These are phyloP conservation scores for Myxozyma lipomycoides DNA, from an alignment of 805 yeast species.

Conservation along the genomic window DNA sequence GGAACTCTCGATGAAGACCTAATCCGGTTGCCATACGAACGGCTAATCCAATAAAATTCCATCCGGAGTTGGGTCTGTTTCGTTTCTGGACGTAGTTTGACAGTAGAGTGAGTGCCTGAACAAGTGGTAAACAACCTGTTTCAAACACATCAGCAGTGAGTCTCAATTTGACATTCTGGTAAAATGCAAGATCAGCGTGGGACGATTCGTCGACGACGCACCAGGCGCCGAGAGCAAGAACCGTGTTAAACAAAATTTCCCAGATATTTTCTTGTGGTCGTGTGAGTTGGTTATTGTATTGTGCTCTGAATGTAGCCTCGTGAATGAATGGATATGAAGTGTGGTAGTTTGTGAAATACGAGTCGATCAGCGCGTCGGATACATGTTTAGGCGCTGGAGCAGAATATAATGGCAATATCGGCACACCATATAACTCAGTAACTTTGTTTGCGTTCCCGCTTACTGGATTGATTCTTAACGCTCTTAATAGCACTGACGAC, in stretches of 20 bases:
- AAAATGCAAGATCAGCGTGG: slow-evolving; percentile 53
- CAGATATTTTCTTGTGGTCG: slow-evolving; percentile 47
- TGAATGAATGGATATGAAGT: slow-evolving; percentile 59
- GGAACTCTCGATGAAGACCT: slow-evolving; percentile 57
- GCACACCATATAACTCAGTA: slow-evolving; percentile 19
- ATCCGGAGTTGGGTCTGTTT: slow-evolving; percentile 63
- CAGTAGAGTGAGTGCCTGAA: slow-evolving; percentile 51
- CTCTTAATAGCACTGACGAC: slow-evolving; percentile 51
- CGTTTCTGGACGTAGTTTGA: slow-evolving; percentile 62
- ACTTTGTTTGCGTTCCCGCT: slow-evolving; percentile 28
- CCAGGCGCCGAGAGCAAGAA: slow-evolving; percentile 68
- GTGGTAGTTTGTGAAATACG: slow-evolving; percentile 58
- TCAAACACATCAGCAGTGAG: slow-evolving; percentile 51
- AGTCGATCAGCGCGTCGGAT: slow-evolving; percentile 42
- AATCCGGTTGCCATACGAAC: slow-evolving; percentile 63
- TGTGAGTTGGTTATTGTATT: slow-evolving; percentile 43
- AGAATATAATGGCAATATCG: slow-evolving; percentile 15
- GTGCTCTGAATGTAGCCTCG: slow-evolving; percentile 50
- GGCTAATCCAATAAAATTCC: slow-evolving; percentile 64
- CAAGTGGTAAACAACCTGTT: slow-evolving; percentile 53
- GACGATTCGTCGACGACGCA: slow-evolving; percentile 53
- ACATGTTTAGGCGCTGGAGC: slow-evolving; percentile 26
- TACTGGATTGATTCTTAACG: slow-evolving; percentile 40
- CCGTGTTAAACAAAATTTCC: slow-evolving; percentile 54
- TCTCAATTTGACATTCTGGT: slow-evolving; percentile 48